These are phyloP conservation scores for Neoarthrinium moseri DNA, from an alignment of 2,329 filamentous ascomycete species.

Conservation along the genomic window DNA sequence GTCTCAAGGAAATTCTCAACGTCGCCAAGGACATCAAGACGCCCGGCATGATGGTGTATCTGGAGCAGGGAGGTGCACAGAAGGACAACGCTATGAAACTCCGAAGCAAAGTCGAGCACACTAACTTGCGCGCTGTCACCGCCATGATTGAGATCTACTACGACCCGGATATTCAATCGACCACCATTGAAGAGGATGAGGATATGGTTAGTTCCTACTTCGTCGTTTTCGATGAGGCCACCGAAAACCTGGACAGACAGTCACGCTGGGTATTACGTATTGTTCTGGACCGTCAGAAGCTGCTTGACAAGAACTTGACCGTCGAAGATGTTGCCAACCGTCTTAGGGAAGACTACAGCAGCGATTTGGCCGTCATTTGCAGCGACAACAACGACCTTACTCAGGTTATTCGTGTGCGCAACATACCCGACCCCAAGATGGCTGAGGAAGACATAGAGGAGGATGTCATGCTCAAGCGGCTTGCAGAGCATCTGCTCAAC, in stretches of 20 bases:
- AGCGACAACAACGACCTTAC: constrained; percentile 97
- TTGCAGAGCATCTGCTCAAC: constrained; percentile 89
- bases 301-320: constrained; percentile 89
- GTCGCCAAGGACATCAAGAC: constrained; percentile 98
- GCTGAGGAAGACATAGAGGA: constrained; percentile 77
- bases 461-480: constrained; percentile 87
- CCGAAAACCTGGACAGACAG: constrained; percentile 65
- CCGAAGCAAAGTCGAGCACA: constrained; percentile 90
- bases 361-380: constrained; percentile 88
- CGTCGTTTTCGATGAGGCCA: constrained; percentile 79
- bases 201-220: constrained; percentile 98
- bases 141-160: constrained; percentile 96
- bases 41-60: constrained; percentile 91
- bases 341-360: constrained; percentile 86
- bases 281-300: constrained; percentile 86
- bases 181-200: constrained; percentile 80
- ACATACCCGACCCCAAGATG: constrained; percentile 69
- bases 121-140: constrained; percentile 87
- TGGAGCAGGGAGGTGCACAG: constrained; percentile 61
- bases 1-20: constrained; percentile 99
- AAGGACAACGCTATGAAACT: constrained; percentile 83
- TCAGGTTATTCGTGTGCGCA: constrained; percentile 89
- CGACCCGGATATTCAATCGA: constrained; percentile 84
- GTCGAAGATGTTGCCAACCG: constrained; percentile 87
- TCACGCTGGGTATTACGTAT: constrained; percentile 96